A percentile compares a stretch with the other conserved stretches of the same genome.
Evolutionary conservation across 768 basidiomycete species (phyloP).

Genomic region (Tephrocybe sp.): DNA sequence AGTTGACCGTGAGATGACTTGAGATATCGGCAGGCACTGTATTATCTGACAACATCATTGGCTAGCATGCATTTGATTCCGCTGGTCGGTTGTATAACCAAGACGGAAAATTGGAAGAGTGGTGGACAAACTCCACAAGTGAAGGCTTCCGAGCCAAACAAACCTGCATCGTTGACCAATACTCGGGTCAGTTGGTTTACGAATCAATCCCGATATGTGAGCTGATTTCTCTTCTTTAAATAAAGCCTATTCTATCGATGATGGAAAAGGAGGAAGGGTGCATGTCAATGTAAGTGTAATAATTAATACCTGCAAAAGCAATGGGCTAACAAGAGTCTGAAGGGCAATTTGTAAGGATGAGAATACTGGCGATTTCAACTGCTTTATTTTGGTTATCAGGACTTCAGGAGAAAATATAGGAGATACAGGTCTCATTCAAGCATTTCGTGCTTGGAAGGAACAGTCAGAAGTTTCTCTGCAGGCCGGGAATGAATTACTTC

Average conservation of each 20-base stretch:
- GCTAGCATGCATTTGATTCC: slow-evolving; percentile 86
- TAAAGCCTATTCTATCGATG: slow-evolving; percentile 76
- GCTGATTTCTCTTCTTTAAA: neutral
- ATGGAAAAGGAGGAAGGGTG: slow-evolving; percentile 79
- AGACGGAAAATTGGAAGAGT: slow-evolving; percentile 80
- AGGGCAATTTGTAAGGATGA: slow-evolving; percentile 73
- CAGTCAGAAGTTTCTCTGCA: slow-evolving; percentile 61
- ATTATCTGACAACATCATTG: neutral
- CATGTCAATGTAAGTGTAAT: slow-evolving; percentile 72
- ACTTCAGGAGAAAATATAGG: slow-evolving; percentile 93
- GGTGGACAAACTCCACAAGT: slow-evolving; percentile 92
- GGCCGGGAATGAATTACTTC: slow-evolving; percentile 62
- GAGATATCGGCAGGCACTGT: neutral
- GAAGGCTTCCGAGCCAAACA: slow-evolving; percentile 79
- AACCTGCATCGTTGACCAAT: slow-evolving; percentile 89
- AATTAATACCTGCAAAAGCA: neutral
- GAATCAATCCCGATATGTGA: neutral
- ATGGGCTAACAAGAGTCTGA: neutral
- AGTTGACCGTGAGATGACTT: slow-evolving; percentile 65
- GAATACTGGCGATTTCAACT: neutral
- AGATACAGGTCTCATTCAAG: slow-evolving; percentile 80
- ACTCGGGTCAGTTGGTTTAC: slow-evolving; percentile 49
- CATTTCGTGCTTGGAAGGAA: slow-evolving; percentile 88
- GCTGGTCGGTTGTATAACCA: slow-evolving; percentile 89
- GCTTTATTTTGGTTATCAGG: slow-evolving; percentile 32